Percentiles rank a stretch among this genome's conserved stretches.
phyloP scores from a whole-genome alignment of 768 basidiomycete genomes.

The Neoboletus magnificus region DNA sequence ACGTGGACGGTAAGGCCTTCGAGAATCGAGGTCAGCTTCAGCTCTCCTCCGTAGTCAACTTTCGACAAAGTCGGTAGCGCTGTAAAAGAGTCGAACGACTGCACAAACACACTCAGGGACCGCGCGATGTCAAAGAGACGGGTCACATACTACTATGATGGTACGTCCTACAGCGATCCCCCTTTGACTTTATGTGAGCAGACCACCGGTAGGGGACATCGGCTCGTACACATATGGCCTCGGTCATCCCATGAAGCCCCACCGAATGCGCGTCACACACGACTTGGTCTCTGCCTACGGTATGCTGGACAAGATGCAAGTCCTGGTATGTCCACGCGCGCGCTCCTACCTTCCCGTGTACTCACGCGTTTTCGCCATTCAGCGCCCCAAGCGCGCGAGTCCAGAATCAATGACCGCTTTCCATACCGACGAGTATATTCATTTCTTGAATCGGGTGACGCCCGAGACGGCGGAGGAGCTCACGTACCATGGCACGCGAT shows the following conservation, averaged over 20 bases:
- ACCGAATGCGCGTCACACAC: constrained; percentile 91
- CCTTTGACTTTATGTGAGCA: not conserved
- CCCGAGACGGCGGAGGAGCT: constrained; percentile 89
- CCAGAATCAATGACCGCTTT: constrained; percentile 86
- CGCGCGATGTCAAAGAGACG: constrained; percentile 61
- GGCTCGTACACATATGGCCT: constrained; percentile 79
- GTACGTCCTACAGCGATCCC: constrained; percentile 37
- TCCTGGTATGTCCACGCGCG: constrained; percentile 52
- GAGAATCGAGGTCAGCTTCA: too few relatives aligned
- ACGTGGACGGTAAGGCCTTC: constrained; percentile 3
- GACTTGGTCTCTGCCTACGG: constrained; percentile 88
- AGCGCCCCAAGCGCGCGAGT: constrained; percentile 70
- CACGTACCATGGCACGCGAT: constrained; percentile 80
- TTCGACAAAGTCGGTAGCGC: not conserved
- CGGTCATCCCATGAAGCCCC: constrained; percentile 95
- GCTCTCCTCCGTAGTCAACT: not conserved
- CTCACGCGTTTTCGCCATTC: not conserved
- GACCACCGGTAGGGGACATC: constrained; percentile 53
- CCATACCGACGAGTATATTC: constrained; percentile 97
- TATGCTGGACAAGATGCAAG: constrained; percentile 92
- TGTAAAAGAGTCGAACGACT: not conserved
- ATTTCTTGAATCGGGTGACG: constrained; percentile 83
- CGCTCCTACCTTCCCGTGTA: not conserved
- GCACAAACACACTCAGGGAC: not conserved
- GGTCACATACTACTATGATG: constrained; percentile 79